These are phyloP conservation scores for Populus trichocarpa DNA, from an alignment of 441 rosid genomes.

Conservation along the genomic window DNA sequence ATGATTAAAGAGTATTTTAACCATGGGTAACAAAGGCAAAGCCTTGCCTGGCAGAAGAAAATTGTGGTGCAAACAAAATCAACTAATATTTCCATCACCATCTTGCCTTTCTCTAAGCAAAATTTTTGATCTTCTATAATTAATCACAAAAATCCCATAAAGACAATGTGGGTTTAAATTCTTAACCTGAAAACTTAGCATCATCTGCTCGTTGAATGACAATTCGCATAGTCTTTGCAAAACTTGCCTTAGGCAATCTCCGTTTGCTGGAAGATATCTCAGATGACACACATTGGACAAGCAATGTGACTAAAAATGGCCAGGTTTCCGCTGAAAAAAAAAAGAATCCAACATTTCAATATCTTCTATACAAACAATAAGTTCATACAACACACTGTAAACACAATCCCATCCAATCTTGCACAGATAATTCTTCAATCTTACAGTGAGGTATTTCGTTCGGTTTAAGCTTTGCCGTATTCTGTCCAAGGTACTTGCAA, in stretches of 20 bases:
- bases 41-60: constrained; percentile 45
- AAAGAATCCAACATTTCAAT: not conserved
- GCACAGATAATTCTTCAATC: constrained; percentile 9
- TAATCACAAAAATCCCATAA: not conserved
- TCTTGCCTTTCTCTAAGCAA: not conserved
- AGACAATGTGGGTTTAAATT: not conserved
- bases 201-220: constrained; percentile 76
- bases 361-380: not conserved
- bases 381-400: not conserved
- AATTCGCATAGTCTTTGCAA: constrained; percentile 70
- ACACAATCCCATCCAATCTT: not conserved
- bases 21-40: constrained; percentile 64
- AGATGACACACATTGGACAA: constrained; percentile 60
- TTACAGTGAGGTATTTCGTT: constrained; percentile 76
- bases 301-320: constrained; percentile 76
- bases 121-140: not conserved
- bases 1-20: constrained; percentile 67
- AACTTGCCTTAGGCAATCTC: constrained; percentile 54
- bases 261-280: constrained; percentile 77
- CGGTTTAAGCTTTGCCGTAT: constrained; percentile 57
- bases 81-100: not conserved
- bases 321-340: constrained; percentile 82
- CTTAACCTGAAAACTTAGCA: constrained; percentile 64
- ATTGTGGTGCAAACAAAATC: constrained; percentile 3
- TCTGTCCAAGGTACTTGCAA: constrained; percentile 65